Percentiles rank a stretch among this genome's conserved stretches.
Evolutionary conservation across 148 eudicot genomes (phyloP).

Genomic region (Rhododendron simsii): DNA sequence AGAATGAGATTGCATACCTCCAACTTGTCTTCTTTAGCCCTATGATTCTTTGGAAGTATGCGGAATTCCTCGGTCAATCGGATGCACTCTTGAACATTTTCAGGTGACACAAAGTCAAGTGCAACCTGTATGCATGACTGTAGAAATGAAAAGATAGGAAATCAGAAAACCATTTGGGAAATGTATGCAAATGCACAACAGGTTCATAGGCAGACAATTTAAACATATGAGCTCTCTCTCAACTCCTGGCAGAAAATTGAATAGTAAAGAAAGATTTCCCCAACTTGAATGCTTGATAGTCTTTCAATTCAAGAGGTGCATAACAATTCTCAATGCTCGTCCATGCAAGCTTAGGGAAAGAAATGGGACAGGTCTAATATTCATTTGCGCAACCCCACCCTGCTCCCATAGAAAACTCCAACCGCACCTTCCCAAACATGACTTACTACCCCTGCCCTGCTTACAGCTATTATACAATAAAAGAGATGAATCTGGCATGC

Average conservation of each 20-base stretch:
- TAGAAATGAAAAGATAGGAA: not conserved
- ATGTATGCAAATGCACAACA: not conserved
- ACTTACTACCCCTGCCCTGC: not conserved
- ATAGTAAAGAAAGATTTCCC: not conserved
- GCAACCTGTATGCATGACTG: constrained; percentile 44
- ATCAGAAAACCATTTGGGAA: not conserved
- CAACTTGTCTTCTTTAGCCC: constrained; percentile 44
- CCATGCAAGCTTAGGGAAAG: not conserved
- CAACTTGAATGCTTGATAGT: not conserved
- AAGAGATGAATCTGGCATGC: not conserved
- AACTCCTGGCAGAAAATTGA: not conserved
- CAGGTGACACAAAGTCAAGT: constrained; percentile 45
- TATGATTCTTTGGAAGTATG: constrained; percentile 33
- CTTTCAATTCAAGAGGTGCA: not conserved
- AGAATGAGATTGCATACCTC: constrained; percentile 22
- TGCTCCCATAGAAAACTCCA: not conserved
- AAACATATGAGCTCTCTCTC: not conserved
- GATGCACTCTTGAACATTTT: constrained; percentile 34
- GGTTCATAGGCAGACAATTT: too few relatives aligned
- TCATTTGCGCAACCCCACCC: not conserved
- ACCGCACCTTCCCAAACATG: not conserved
- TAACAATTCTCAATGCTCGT: not conserved
- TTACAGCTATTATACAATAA: not conserved
- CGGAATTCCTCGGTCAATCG: constrained; percentile 39
- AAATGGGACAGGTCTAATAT: not conserved